Percentiles rank a stretch among this genome's conserved stretches.
phyloP scores from a whole-genome alignment of 176 grass and related monocot genomes.

The Melocanna baccifera region DNA sequence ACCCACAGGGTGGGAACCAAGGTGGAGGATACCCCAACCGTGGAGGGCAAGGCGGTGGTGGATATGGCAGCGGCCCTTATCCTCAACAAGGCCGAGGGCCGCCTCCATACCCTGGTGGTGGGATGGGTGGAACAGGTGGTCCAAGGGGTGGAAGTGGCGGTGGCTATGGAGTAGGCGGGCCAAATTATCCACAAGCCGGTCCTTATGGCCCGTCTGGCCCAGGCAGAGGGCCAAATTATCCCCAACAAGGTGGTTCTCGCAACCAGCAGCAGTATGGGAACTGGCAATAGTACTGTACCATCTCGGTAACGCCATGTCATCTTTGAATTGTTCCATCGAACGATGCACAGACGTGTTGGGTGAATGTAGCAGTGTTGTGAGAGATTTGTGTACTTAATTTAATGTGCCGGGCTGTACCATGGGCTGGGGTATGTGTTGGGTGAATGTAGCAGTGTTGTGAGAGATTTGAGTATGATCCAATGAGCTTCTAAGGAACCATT shows the following conservation, averaged over 20 bases:
- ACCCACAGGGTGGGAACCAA: constrained; percentile 52
- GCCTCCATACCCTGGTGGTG: constrained; percentile 46
- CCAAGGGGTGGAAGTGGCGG: constrained; percentile 43
- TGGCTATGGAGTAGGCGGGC: constrained; percentile 45
- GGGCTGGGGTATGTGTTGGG: background rate
- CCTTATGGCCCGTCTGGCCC: constrained; percentile 49
- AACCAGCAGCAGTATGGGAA: constrained; percentile 59
- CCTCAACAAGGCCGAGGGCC: constrained; percentile 49
- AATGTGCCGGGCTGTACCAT: too few relatives aligned
- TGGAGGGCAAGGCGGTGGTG: constrained; percentile 48
- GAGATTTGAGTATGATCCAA: background rate
- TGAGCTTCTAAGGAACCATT: background rate
- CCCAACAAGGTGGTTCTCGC: constrained; percentile 44
- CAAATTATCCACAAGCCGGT: constrained; percentile 50
- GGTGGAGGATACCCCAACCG: constrained; percentile 55
- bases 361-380: too few relatives aligned
- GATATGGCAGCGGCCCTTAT: constrained; percentile 50
- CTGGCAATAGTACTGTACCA: constrained; percentile 45
- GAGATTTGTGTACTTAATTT: too few relatives aligned
- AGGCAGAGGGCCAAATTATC: constrained; percentile 48
- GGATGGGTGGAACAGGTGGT: constrained; percentile 41
- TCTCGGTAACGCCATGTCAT: background rate
- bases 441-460: background rate
- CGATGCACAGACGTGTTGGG: background rate
- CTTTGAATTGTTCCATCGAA: background rate